Evolutionary conservation across 768 basidiomycete genomes (phyloP), one percentile per base, ranked within the genome.

Genomic region (Pleurotus eryngii): DNA sequence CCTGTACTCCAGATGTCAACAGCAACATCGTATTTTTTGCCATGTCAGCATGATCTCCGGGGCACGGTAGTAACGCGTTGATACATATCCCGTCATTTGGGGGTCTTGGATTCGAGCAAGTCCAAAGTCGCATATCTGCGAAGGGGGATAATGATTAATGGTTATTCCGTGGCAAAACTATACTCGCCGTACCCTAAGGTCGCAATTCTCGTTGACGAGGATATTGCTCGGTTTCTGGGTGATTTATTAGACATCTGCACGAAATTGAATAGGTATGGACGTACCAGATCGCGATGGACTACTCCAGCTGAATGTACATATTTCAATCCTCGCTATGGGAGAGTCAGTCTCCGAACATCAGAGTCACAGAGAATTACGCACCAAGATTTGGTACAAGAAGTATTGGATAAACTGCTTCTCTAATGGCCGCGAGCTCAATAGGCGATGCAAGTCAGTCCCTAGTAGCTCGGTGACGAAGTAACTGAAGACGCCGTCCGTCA

Each of bases 401-500:
- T 99, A 99, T 70, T 99, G 97, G 58, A 98, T 98, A 74, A 99
- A 99, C 70, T 99, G 97, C 78, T 99, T 98, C 77, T 99, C 97
- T 65, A 99, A 79, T 11, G 97, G 97, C 45, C 97, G 82, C 26
- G 94, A 96, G 15, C 97, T 98, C 64, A 99, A 81, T 30, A 99
- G 83, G 60, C 97, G 92, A 69, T 99, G 97, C 12, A 99, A 82
- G 77, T 99, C 97, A 61, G 97, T 99, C 46, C 97, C 97, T 51
- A 99, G 84, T 12, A 99, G 86, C 66, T 99, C 97, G 14, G 97
- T 99, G 53, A 99, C 97, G 69, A 99, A 99, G 77, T 99, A 99
- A 65, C 96, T 98, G 66, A 17, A 11, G 40, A 30, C 37, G 18
- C 18, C 48, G 30, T n/a, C 43, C 18, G 59, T 49, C 37, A 54